Conservation (phyloP, 495 filamentous ascomycete genomes). For the Glarea lozoyensis region DNA sequence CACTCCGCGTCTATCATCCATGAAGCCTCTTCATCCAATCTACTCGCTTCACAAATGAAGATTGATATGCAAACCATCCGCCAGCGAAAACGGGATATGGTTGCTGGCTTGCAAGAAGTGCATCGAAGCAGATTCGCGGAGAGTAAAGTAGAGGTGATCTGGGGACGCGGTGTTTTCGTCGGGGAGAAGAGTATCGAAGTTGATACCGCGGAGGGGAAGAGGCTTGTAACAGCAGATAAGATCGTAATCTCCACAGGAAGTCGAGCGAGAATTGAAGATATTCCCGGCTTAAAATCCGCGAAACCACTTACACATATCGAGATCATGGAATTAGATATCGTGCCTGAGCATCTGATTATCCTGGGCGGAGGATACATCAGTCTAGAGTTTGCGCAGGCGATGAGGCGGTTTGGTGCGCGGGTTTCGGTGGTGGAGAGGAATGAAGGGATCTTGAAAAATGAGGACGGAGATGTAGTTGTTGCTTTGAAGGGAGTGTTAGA, state of each 20-base stretch:
- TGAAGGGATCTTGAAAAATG: constrained; percentile 29
- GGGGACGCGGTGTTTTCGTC: constrained; percentile 32
- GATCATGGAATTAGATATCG: constrained; percentile 33
- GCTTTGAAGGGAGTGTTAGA: constrained; percentile 26
- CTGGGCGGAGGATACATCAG: constrained; percentile 42
- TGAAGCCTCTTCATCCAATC: neutral
- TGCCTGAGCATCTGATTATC: constrained; percentile 39
- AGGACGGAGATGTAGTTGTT: constrained; percentile 34
- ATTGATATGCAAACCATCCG: constrained; percentile 38
- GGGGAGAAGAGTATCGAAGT: constrained; percentile 23
- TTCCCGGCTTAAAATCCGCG: constrained; percentile 26
- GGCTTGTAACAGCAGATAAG: constrained; percentile 24
- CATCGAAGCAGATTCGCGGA: constrained; percentile 28
- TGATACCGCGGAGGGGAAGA: constrained; percentile 17
- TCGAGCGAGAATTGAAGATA: constrained; percentile 26
- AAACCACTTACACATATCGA: constrained; percentile 35
- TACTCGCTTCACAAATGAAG: no score
- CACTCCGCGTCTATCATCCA: neutral
- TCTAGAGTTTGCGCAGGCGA: constrained; percentile 43
- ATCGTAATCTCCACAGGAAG: constrained; percentile 40
- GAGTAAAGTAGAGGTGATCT: constrained; percentile 36
- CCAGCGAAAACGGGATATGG: constrained; percentile 44
- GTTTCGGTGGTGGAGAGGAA: constrained; percentile 38
- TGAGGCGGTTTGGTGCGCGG: constrained; percentile 32
- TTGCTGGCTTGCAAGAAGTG: constrained; percentile 34